Base-by-base conservation (phyloP, 768 basidiomycete genomes). In the Baorangia bicolor region DNA sequence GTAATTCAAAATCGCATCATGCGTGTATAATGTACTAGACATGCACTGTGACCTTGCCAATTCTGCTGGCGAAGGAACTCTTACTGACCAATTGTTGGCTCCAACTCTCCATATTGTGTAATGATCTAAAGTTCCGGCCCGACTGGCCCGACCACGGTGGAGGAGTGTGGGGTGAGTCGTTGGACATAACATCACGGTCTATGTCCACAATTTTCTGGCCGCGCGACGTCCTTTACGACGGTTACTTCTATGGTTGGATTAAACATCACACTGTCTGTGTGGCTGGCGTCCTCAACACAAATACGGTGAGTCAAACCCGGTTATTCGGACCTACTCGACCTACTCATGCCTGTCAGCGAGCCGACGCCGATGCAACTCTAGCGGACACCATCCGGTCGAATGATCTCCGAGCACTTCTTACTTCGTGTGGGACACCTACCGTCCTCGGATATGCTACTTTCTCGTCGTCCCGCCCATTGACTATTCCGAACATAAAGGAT, bases 181-280 rank as follows among this genome's bases (percentile, higher is more conserved):
- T n/a, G 4, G 21, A 16, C 21, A n/a, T 2, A 30, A 31, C 44
- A 6, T n/a, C 40, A 51, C 37, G n/a, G 44, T 57, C 61, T 31
- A 73, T 73, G 71, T 62, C 73, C 43, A 73, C 70, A 2, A 56
- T 85, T 53, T 84, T 87, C 64, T 87, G 85, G 85, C 86, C 86
- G 30, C 64, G 69, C 27, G 82, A 83, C 63, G 69, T 79, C 25
- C 58, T 68, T 45, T 43, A 65, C n/a, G 67, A 69, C 21, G 84
- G 85, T 2, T 75, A 81, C 49, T 77, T 78, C 59, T 87, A 84
- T 62, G 86, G 86, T 11, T 88, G 86, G 86, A 57, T 69, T 9
- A 61, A 60, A 12, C 80, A 80, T 30, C 65, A 72, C 33, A 53
- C 44, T 4, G 66, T 80, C 3, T 83, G 82, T 62, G 77, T 86